Base-by-base conservation (phyloP, 129 eudicot species). In the Chrysanthemum lavandulifolium region DNA sequence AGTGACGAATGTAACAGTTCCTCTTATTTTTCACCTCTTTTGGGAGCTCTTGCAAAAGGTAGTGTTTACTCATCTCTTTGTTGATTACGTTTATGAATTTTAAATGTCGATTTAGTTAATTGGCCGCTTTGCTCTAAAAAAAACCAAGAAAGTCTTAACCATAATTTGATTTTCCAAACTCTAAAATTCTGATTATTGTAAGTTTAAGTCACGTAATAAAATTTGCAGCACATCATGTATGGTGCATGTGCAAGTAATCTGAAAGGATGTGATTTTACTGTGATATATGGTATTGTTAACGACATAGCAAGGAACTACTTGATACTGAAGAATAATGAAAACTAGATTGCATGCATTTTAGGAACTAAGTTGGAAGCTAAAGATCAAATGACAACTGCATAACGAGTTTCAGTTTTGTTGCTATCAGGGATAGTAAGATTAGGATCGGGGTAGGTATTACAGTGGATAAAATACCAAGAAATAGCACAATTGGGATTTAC, bases 41-140 rank as follows among this genome's bases (percentile, higher is more conserved):
- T 95, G 23, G 82, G 82, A 48, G 94, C 91, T 43, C 80, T 90
- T 64, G 74, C 84, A n/a, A 86, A 88, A 84, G 99, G 99, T 95
- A 87, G 67, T 29, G 33, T 29, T 53, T 65, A 65, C 65, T 31
- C 51, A 51, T 79, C 67, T 23, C 25, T 57, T 67, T 45, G 27
- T 40, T 60, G 66, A 36, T 55, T 53, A 69, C 75, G 65, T 67
- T 64, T 52, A 53, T 12, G 9, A 13, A 48, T 58, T 53, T 43
- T 31, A 51, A 61, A 5, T 36, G 45, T 1, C 45, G 9, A 31
- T 31, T 31, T 31, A 31, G 45, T 36, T 6, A 4, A 36, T 36
- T 36, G 45, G 45, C 45, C 9, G 1, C 45, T 36, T 5, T 36
- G 47, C 48, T 10, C 67, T 61, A 13, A 25, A 61, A 5, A 6